These are phyloP conservation scores for Trametes sp. DNA, from an alignment of 1,284 basidiomycete genomes.

Conservation along the genomic window DNA sequence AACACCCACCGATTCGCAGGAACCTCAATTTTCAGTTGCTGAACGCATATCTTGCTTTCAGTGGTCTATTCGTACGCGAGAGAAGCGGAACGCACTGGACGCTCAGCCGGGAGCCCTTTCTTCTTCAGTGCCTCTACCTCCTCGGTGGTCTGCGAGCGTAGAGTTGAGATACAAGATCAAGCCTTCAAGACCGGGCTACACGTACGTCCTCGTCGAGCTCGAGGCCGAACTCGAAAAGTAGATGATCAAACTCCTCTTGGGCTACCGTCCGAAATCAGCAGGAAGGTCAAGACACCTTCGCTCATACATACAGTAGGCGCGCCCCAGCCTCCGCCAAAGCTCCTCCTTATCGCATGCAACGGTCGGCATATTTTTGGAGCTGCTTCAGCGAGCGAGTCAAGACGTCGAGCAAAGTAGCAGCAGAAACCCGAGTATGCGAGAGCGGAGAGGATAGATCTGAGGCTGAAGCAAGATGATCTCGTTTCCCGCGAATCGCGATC, in stretches of 20 bases:
- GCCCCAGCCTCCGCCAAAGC: slow-evolving; percentile 88
- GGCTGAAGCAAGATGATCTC: slow-evolving; percentile 12
- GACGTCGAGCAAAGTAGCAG: neutral
- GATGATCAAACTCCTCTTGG: slow-evolving; percentile 92
- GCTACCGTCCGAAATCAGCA: slow-evolving; percentile 54
- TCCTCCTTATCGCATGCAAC: slow-evolving; percentile 95
- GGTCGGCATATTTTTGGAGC: slow-evolving; percentile 78
- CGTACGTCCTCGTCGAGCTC: slow-evolving; percentile 97
- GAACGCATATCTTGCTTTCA: slow-evolving; percentile 4
- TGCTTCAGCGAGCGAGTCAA: neutral
- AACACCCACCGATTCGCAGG: slow-evolving; percentile 86
- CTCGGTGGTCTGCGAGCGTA: slow-evolving; percentile 76
- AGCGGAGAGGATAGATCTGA: slow-evolving; percentile 3
- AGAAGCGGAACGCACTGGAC: slow-evolving; percentile 64
- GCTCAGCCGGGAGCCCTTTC: slow-evolving; percentile 83
- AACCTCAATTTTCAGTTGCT: slow-evolving; percentile 99
- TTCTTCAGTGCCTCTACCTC: slow-evolving; percentile 85
- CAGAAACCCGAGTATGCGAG: neutral
- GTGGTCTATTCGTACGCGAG: neutral
- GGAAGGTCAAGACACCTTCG: slow-evolving; percentile 1
- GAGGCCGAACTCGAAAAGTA: slow-evolving; percentile 97
- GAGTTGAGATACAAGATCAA: slow-evolving; percentile 8
- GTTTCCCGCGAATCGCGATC: slow-evolving; percentile 23
- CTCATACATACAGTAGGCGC: slow-evolving; percentile 75
- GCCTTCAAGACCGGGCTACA: slow-evolving; percentile 22